Evolutionary conservation across 352 stramenopile species (phyloP).

Genomic region (Nothophytophthora sp.): DNA sequence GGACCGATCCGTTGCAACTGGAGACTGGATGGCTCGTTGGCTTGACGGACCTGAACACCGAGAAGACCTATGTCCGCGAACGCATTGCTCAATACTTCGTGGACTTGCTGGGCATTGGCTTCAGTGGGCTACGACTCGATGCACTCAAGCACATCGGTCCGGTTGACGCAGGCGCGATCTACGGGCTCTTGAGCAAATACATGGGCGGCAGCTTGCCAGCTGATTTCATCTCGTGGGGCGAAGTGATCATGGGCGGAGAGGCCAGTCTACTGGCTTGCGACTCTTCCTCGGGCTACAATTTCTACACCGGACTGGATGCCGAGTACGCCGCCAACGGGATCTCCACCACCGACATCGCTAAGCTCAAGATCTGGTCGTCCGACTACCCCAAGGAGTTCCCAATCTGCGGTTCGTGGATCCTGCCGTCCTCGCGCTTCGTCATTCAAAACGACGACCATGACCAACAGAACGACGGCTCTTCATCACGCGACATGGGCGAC

Average conservation of each 20-base stretch:
- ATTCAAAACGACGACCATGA: slow-evolving; percentile 82
- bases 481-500: slow-evolving; percentile 54
- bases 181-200: slow-evolving; percentile 49
- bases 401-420: slow-evolving; percentile 63
- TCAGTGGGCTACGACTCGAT: slow-evolving; percentile 69
- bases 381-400: slow-evolving; percentile 68
- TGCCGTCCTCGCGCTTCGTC: slow-evolving; percentile 60
- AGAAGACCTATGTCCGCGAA: slow-evolving; percentile 55
- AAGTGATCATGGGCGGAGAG: slow-evolving; percentile 45
- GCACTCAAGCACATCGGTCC: slow-evolving; percentile 71
- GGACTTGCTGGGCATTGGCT: slow-evolving; percentile 65
- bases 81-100: slow-evolving; percentile 76
- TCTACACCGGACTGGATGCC: slow-evolving; percentile 54
- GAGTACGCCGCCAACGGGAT: slow-evolving; percentile 46
- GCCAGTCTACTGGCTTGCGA: slow-evolving; percentile 53
- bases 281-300: slow-evolving; percentile 58
- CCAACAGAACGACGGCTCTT: slow-evolving; percentile 57
- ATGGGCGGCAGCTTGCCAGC: slow-evolving; percentile 58
- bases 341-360: slow-evolving; percentile 51
- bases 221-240: slow-evolving; percentile 71
- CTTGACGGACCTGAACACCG: slow-evolving; percentile 58
- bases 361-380: slow-evolving; percentile 80
- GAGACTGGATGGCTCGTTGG: slow-evolving; percentile 46
- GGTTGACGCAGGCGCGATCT: slow-evolving; percentile 49
- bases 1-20: slow-evolving; percentile 37